Base-by-base conservation (phyloP, 441 rosid genomes). In the Pelargonium fulgidum region DNA sequence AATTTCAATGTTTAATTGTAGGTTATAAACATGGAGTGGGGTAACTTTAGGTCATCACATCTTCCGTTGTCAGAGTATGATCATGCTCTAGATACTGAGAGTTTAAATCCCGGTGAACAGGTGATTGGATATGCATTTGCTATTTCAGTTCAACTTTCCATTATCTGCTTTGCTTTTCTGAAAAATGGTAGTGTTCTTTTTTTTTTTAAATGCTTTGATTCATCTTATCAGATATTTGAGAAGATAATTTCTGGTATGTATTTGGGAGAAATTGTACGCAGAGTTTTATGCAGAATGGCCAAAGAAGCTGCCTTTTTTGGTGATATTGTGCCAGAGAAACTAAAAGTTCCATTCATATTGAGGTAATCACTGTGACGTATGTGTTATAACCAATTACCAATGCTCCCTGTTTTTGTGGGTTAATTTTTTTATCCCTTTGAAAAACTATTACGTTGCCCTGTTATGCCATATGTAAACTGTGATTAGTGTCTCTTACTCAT, bases 1-100 rank as follows among this genome's bases (percentile, higher is more conserved):
- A 62, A 45, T 14, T 3, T 16, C 36, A 56, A 41, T 65, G 20
- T 41, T 36, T 45, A 62, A 45, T n/a, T 9, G 66, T 73, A 86
- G 93, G 93, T 87, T 70, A 84, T 87, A 73, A 87, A 87, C 83
- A 86, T 79, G 89, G 93, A 88, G 29, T 88, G 93, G 91, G 93
- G 93, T 50, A 86, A 85, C 81, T 88, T 88, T 68, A 75, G 83
- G 75, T 82, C 93, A 14, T 85, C 89, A 9, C 87, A 86, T 77
- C 86, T 88, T 69, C 87, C 93, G 19, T 65, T 85, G 41, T 80
- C 91, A 3, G 89, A 86, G 67, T 88, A 76, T 58, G 90, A 88
- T 69, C 78, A 79, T 65, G 66, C 81, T 0, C 61, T 88, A 64
- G 93, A 88, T 76, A 73, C 71, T 0, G 89, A 88, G 71, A 81